A percentile compares a stretch with the other conserved stretches of the same genome.
Conservation (phyloP, 2,329 filamentous ascomycete species). For the Fusarium floridanum region DNA sequence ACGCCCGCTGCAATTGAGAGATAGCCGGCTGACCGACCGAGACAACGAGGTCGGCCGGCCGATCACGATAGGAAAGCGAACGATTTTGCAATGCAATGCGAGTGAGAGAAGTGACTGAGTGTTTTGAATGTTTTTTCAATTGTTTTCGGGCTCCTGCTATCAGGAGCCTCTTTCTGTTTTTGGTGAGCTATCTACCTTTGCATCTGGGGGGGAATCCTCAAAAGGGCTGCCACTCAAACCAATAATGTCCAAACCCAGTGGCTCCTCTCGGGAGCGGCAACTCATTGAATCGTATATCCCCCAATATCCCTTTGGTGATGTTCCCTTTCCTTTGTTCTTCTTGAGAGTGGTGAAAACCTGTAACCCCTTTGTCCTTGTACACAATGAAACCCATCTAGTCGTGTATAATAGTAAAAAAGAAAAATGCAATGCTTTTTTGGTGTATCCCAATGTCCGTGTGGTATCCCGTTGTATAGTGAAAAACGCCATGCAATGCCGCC, state of each 20-base stretch:
- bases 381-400: slow-evolving; percentile 34
- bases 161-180: slow-evolving; percentile 26
- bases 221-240: slow-evolving; percentile 44
- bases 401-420: slow-evolving; percentile 15
- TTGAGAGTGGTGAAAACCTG: slow-evolving; percentile 43
- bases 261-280: slow-evolving; percentile 39
- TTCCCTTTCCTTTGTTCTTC: slow-evolving; percentile 29
- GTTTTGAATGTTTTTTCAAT: slow-evolving; percentile 42
- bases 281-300: slow-evolving; percentile 29
- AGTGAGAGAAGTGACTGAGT: slow-evolving; percentile 9
- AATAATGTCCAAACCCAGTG: slow-evolving; percentile 24
- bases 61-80: not conserved
- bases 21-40: slow-evolving; percentile 23
- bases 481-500: slow-evolving; percentile 50
- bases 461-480: slow-evolving; percentile 46
- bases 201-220: slow-evolving; percentile 6
- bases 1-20: slow-evolving; percentile 19
- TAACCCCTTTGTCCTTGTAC: slow-evolving; percentile 33
- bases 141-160: slow-evolving; percentile 18
- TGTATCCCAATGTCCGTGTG: slow-evolving; percentile 43
- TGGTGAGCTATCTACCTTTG: slow-evolving; percentile 42
- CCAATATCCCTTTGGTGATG: slow-evolving; percentile 30
- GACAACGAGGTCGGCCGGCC: not conserved
- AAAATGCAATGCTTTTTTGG: slow-evolving; percentile 38
- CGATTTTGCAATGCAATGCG: slow-evolving; percentile 15